Percentiles rank a stretch among this genome's conserved stretches.
These are phyloP conservation scores for Scedosporium boydii DNA, from an alignment of 2,329 filamentous ascomycete genomes.

Conservation along the genomic window DNA sequence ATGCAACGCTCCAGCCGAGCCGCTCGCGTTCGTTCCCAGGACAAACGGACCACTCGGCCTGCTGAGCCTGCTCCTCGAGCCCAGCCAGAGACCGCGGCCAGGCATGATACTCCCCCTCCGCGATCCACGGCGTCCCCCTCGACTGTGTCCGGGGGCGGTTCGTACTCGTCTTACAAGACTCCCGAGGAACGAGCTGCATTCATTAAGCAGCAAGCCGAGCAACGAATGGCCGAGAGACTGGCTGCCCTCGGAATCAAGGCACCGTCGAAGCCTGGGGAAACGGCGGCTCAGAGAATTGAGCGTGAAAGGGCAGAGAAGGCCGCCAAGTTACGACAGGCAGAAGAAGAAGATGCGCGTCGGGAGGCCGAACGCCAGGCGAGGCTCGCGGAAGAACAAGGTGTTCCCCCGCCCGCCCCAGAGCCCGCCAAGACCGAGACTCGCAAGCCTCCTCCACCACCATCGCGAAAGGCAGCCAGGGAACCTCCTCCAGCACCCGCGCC, in stretches of 20 bases:
- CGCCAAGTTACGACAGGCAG: constrained; percentile 77
- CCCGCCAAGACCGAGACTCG: constrained; percentile 38
- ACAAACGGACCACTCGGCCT: constrained; percentile 37
- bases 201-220: constrained; percentile 94
- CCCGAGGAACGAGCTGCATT: constrained; percentile 90
- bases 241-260: constrained; percentile 88
- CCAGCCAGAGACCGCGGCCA: constrained; percentile 36
- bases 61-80: constrained; percentile 28
- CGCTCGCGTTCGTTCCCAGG: constrained; percentile 55
- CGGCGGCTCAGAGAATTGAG: constrained; percentile 72
- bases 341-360: constrained; percentile 84
- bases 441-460: constrained; percentile 70
- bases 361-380: constrained; percentile 81
- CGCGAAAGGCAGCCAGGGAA: constrained; percentile 56
- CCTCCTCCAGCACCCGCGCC: constrained; percentile 50
- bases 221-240: constrained; percentile 91
- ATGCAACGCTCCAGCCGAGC: constrained; percentile 78
- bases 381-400: constrained; percentile 66
- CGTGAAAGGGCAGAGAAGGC: constrained; percentile 82
- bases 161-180: constrained; percentile 78
- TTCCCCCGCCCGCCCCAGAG: constrained; percentile 45
- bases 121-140: constrained; percentile 30
- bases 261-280: constrained; percentile 69
- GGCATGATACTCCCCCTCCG: constrained; percentile 30
- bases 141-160: constrained; percentile 46